These are phyloP conservation scores for Dactylis glomerata DNA, from an alignment of 176 grass and related monocot genomes.

Conservation along the genomic window DNA sequence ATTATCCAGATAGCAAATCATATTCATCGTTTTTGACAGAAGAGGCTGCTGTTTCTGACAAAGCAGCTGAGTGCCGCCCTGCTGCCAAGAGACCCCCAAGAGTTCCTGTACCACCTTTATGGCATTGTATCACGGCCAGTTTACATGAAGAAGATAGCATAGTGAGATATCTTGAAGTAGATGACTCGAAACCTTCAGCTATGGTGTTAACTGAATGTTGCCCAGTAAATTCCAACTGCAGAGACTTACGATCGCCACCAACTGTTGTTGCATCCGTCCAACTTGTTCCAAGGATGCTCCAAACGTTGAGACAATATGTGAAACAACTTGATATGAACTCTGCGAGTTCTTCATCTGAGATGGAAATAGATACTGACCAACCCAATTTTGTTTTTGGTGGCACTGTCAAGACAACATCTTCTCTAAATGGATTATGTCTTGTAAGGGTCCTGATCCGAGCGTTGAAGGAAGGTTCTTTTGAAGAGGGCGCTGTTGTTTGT, in stretches of 20 bases:
- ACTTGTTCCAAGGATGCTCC: slow-evolving; percentile 52
- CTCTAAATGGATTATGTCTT: slow-evolving; percentile 46
- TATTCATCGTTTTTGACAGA: slow-evolving; percentile 54
- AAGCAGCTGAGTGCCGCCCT: slow-evolving; percentile 44
- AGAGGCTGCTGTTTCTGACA: slow-evolving; percentile 50
- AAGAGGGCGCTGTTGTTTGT: slow-evolving; percentile 81
- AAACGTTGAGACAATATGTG: slow-evolving; percentile 44
- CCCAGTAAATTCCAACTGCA: slow-evolving; percentile 1
- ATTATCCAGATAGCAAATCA: slow-evolving; percentile 82
- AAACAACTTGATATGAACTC: slow-evolving; percentile 44
- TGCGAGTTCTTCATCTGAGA: slow-evolving; percentile 24
- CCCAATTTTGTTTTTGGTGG: slow-evolving; percentile 21
- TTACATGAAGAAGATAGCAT: slow-evolving; percentile 32
- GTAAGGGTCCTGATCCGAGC: slow-evolving; percentile 65
- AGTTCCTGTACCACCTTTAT: slow-evolving; percentile 55
- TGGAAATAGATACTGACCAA: slow-evolving; percentile 9
- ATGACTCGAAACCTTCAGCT: slow-evolving; percentile 9
- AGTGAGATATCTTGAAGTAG: slow-evolving; percentile 17
- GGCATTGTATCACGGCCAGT: slow-evolving; percentile 49
- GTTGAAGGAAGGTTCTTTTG: slow-evolving; percentile 79
- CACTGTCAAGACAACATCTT: background rate
- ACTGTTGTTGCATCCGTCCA: slow-evolving; percentile 19
- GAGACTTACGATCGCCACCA: slow-evolving; percentile 23
- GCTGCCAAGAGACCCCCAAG: slow-evolving; percentile 52
- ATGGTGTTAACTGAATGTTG: slow-evolving; percentile 15